Evolutionary conservation across 2,329 filamentous ascomycete species (phyloP).

Genomic region (Colletotrichum lentis): DNA sequence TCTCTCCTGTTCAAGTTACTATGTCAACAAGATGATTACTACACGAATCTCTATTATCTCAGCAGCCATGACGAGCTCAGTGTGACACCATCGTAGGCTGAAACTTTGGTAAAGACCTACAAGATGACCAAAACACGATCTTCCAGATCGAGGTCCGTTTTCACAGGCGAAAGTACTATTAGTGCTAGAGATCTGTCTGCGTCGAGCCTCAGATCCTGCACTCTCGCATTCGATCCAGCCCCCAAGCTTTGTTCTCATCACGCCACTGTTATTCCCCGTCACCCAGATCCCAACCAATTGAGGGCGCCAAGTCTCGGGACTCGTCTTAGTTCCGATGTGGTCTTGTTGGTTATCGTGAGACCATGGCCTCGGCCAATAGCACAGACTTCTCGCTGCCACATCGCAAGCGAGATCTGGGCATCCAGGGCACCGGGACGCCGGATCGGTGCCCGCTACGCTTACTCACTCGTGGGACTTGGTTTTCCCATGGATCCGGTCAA

Average conservation of each 20-base stretch:
- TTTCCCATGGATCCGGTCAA: background rate
- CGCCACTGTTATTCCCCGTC: background rate
- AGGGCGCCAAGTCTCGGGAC: background rate
- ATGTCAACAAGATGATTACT: too few species aligned
- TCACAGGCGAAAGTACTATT: background rate
- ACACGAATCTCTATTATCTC: too few species aligned
- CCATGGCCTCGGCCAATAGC: background rate
- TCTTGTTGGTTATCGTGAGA: constrained; percentile 16
- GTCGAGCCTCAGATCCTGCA: constrained; percentile 29
- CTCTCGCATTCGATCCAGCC: constrained; percentile 35
- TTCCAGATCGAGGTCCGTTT: constrained; percentile 8
- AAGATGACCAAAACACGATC: background rate
- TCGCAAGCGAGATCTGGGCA: constrained; percentile 18
- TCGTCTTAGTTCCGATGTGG: background rate
- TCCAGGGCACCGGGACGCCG: constrained; percentile 15
- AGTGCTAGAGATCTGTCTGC: background rate
- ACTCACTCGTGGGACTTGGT: constrained; percentile 30
- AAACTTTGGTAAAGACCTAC: background rate
- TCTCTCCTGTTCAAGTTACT: too few species aligned
- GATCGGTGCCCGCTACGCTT: background rate
- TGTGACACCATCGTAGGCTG: background rate
- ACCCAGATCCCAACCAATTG: constrained; percentile 3
- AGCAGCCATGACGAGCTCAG: too few species aligned
- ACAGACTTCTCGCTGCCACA: background rate
- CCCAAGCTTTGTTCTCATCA: background rate